Percentiles rank a stretch among this genome's conserved stretches.
phyloP scores from a whole-genome alignment of 257 asterid genomes.

The Plantago major region DNA sequence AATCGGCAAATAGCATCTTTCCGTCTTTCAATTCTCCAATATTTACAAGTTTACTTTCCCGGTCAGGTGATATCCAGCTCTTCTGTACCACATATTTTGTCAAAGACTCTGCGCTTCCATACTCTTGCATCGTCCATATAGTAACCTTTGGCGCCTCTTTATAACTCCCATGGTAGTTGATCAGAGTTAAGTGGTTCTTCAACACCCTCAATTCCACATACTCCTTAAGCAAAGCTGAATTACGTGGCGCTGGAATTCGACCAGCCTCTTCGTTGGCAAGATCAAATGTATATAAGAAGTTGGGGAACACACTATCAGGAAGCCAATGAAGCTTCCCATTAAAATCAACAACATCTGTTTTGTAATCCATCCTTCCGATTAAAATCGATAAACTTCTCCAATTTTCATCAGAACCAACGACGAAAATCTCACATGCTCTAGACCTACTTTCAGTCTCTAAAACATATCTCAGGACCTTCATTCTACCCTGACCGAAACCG shows the following conservation, averaged over 20 bases:
- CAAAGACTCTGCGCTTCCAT: constrained; percentile 8
- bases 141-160: not conserved
- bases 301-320: no score
- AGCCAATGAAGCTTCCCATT: not conserved
- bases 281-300: not conserved
- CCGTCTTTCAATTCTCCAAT: constrained; percentile 36
- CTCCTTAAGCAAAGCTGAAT: not conserved
- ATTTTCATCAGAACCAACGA: not conserved
- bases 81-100: not conserved
- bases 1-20: constrained; percentile 34
- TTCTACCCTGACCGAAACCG: not conserved
- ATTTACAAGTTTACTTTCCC: not conserved
- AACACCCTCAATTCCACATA: not conserved
- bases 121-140: constrained; percentile 19
- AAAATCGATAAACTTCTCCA: not conserved
- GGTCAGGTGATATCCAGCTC: not conserved
- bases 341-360: not conserved
- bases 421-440: not conserved
- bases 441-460: rapidly evolving
- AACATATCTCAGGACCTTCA: constrained; percentile 1
- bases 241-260: not conserved
- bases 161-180: no score
- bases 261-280: not conserved
- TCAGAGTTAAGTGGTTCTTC: not conserved
- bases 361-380: no score